These are phyloP conservation scores for Ophiostoma angusticollis DNA, from an alignment of 2,329 filamentous ascomycete genomes.

Conservation along the genomic window DNA sequence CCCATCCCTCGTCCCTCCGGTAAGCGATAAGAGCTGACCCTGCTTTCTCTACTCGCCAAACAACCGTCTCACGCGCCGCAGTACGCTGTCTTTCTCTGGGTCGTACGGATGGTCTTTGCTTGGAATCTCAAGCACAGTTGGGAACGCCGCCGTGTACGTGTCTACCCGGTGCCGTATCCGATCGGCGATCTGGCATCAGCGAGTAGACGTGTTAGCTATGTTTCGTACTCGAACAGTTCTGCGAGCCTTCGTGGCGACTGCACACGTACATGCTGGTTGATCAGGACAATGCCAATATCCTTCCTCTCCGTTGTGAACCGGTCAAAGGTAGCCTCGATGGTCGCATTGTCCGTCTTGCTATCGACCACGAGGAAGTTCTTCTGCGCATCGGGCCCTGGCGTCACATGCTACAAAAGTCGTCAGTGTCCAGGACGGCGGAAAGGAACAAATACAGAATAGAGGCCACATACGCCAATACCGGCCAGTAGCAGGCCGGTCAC, in stretches of 20 bases:
- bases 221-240: no score
- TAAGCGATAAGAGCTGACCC: no score
- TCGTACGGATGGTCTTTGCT: constrained; percentile 99
- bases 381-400: constrained; percentile 71
- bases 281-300: constrained; percentile 90
- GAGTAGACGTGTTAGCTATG: constrained; percentile 7
- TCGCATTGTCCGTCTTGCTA: constrained; percentile 73
- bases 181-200: constrained; percentile 96
- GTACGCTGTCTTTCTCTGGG: constrained; percentile 94
- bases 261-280: constrained; percentile 81
- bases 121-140: constrained; percentile 90
- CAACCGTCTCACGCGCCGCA: constrained; percentile 64
- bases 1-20: no score
- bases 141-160: constrained; percentile 86
- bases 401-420: constrained; percentile 62
- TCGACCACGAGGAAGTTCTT: constrained; percentile 99
- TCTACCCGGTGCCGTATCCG: constrained; percentile 85
- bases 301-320: constrained; percentile 80
- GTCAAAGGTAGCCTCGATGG: constrained; percentile 85
- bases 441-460: background rate
- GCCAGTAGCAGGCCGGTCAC: constrained; percentile 92
- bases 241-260: background rate
- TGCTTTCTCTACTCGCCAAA: constrained; percentile 68
- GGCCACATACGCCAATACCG: constrained; percentile 65
- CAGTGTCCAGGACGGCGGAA: background rate